Evolutionary conservation across 2,329 filamentous ascomycete genomes (phyloP).

Genomic region (Trichophyton rubrum): DNA sequence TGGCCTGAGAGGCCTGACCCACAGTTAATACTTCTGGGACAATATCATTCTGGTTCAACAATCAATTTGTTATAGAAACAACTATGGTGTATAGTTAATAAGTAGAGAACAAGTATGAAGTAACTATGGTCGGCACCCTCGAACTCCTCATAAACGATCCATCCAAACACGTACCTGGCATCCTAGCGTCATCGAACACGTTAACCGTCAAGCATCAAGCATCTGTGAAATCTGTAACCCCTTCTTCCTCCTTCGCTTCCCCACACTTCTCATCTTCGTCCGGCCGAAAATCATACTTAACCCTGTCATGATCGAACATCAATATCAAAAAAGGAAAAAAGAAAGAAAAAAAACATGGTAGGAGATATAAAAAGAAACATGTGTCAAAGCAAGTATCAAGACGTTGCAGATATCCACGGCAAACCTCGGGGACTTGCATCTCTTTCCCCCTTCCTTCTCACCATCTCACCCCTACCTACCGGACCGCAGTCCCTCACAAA

Average conservation of each 20-base stretch:
- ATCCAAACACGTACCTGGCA: background rate
- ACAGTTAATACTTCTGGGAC: slow-evolving; percentile 1
- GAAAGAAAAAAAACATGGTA: background rate
- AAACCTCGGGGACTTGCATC: slow-evolving; percentile 6
- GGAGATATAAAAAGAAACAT: background rate
- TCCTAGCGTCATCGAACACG: background rate
- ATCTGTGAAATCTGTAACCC: background rate
- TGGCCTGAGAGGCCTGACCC: background rate
- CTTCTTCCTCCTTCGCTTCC: background rate
- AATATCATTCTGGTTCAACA: background rate
- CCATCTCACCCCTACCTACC: no score
- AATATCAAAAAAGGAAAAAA: background rate
- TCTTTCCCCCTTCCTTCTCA: no score
- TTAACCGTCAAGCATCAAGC: background rate
- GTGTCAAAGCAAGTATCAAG: slow-evolving; percentile 6
- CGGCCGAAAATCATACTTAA: background rate
- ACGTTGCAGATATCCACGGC: background rate
- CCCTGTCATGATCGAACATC: background rate
- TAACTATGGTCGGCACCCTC: background rate
- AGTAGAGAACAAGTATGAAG: no score
- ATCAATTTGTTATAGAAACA: no score
- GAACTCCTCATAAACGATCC: slow-evolving; percentile 2
- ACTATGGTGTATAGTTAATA: no score
- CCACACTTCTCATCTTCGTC: background rate
- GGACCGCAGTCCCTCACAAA: slow-evolving; percentile 18